Evolutionary conservation across 2,329 filamentous ascomycete genomes (phyloP).

Genomic region (Calonectria hawksworthii): DNA sequence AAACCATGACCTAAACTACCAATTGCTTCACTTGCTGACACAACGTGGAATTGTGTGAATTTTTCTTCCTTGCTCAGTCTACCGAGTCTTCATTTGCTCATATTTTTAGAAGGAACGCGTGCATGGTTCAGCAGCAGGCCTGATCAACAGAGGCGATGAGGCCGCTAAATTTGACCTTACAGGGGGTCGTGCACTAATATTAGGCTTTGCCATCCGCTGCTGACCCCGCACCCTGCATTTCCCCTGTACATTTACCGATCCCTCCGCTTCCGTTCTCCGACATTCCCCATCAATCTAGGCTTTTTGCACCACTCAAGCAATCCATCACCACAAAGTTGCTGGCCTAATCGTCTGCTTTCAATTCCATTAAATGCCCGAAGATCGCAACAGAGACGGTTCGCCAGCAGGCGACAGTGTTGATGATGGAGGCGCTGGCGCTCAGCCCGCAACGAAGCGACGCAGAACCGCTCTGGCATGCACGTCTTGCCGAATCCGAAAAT

Average conservation of each 20-base stretch:
- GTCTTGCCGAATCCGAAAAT: conserved; percentile 2
- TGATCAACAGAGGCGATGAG: neutral
- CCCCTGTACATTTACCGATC: neutral
- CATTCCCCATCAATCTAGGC: neutral
- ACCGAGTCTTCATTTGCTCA: no score
- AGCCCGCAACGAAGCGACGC: neutral
- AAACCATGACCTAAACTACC: neutral
- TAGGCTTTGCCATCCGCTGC: neutral
- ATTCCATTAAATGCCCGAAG: neutral
- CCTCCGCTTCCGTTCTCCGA: neutral
- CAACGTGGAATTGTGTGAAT: neutral
- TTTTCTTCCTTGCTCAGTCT: no score
- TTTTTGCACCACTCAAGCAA: neutral
- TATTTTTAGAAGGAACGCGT: neutral
- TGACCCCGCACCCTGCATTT: neutral
- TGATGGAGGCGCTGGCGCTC: neutral
- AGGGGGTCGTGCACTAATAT: neutral
- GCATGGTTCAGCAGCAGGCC: neutral
- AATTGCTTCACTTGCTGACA: neutral
- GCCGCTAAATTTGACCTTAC: neutral
- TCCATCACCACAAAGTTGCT: neutral
- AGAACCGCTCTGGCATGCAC: neutral
- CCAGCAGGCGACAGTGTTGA: neutral
- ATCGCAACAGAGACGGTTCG: neutral
- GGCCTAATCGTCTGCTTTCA: no score